A percentile compares a stretch with the other conserved stretches of the same genome.
These are phyloP conservation scores for Plenodomus tracheiphilus DNA, from an alignment of 2,329 filamentous ascomycete genomes.

Conservation along the genomic window DNA sequence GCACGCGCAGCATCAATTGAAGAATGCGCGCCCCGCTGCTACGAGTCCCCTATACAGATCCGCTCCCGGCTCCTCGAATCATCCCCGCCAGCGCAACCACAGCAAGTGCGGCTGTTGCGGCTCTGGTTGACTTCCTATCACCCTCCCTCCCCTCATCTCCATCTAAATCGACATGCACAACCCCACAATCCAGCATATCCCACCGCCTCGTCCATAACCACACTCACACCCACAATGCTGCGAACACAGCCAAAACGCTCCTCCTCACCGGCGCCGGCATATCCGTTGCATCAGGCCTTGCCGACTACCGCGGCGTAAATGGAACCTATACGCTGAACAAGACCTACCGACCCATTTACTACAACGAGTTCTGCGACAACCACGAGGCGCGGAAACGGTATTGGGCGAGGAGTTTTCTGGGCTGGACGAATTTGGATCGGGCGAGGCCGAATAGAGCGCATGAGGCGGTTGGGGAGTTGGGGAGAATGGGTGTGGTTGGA, in stretches of 20 bases:
- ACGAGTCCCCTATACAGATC: conserved; percentile 88
- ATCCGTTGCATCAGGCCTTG: conserved; percentile 87
- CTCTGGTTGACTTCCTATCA: conserved; percentile 76
- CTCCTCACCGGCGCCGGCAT: conserved; percentile 84
- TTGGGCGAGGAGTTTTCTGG: conserved; percentile 93
- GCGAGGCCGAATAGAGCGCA: conserved; percentile 82
- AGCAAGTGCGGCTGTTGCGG: conserved; percentile 72
- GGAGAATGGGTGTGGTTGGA: conserved; percentile 70
- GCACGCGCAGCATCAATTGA: too few species aligned
- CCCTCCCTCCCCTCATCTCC: conserved; percentile 25
- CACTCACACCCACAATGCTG: not conserved
- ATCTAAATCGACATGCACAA: conserved; percentile 12
- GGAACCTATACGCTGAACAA: conserved; percentile 94
- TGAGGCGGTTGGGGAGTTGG: conserved; percentile 73
- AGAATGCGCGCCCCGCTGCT: conserved; percentile 55
- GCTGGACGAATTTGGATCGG: conserved; percentile 80
- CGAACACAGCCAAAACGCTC: conserved; percentile 59
- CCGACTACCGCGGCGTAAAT: conserved; percentile 86
- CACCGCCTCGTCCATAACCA: too few species aligned
- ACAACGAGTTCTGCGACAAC: conserved; percentile 79
- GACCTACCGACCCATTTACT: conserved; percentile 88
- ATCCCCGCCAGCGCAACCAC: conserved; percentile 73
- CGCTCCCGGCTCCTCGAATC: conserved; percentile 74
- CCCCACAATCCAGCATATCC: not conserved
- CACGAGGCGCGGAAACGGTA: conserved; percentile 90